A percentile compares a stretch with the other conserved stretches of the same genome.
These are phyloP conservation scores for Coemansia sp. DNA, from an alignment of 192 early-diverging fungal species.

Conservation along the genomic window DNA sequence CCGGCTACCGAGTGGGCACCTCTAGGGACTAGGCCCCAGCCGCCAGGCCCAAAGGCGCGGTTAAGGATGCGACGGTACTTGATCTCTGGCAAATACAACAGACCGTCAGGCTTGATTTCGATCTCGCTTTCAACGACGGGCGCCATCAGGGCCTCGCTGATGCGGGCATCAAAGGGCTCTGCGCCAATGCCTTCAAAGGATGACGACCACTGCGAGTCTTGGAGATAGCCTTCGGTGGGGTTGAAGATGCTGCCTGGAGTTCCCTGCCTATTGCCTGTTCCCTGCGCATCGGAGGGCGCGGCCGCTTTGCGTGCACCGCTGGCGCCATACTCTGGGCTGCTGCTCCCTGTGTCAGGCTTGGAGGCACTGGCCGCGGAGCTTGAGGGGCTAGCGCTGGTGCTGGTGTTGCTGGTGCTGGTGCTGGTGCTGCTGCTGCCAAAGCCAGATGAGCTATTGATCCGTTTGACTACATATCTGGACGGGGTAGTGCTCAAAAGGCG, in stretches of 20 bases:
- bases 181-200: constrained; percentile 70
- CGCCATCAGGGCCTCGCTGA: constrained; percentile 66
- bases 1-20: constrained; percentile 79
- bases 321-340: too few species aligned
- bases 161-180: constrained; percentile 69
- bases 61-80: constrained; percentile 96
- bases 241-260: constrained; percentile 35
- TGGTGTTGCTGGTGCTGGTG: too few species aligned
- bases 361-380: too few species aligned
- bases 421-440: too few species aligned
- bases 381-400: too few species aligned
- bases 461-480: too few species aligned
- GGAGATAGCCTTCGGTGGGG: constrained; percentile 38
- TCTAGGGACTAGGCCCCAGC: constrained; percentile 84
- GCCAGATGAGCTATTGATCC: too few species aligned
- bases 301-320: too few species aligned
- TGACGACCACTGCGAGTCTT: constrained; percentile 58
- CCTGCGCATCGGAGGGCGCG: too few species aligned
- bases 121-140: constrained; percentile 74
- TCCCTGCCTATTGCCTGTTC: too few species aligned
- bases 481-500: too few species aligned
- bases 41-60: constrained; percentile 91
- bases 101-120: constrained; percentile 95
- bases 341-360: too few species aligned
- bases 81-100: constrained; percentile 93